These are phyloP conservation scores for Globisporangium canariense DNA, from an alignment of 352 stramenopile genomes.

Conservation along the genomic window DNA sequence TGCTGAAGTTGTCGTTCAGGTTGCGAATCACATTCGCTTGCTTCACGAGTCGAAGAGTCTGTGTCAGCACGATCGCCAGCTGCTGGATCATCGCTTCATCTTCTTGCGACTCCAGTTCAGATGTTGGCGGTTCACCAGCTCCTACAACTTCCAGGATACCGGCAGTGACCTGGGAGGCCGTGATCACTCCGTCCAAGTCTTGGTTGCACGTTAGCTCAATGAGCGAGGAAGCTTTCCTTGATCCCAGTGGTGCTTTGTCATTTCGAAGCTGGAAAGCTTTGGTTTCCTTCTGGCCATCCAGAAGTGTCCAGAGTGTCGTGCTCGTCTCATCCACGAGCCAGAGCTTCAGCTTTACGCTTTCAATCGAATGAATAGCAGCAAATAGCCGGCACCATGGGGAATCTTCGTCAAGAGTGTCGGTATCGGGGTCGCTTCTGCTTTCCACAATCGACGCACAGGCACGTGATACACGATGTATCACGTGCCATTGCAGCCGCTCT, in stretches of 20 bases:
- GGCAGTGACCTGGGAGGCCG: background rate
- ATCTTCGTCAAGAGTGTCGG: background rate
- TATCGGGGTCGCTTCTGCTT: background rate
- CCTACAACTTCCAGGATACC: background rate
- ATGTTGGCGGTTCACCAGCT: background rate
- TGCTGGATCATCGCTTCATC: background rate
- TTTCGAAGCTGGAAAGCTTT: constrained; percentile 1
- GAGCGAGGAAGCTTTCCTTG: background rate
- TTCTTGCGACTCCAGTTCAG: background rate
- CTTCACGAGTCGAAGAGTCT: background rate
- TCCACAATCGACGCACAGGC: background rate
- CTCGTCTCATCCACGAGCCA: constrained; percentile 3
- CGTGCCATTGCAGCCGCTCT: background rate
- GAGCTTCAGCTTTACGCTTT: background rate
- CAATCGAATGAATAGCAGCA: background rate
- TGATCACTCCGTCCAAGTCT: too few relatives aligned
- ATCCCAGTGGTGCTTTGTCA: background rate
- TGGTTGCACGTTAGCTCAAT: background rate
- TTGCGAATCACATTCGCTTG: background rate
- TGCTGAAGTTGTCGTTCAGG: background rate
- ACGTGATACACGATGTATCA: background rate
- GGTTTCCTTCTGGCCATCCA: background rate
- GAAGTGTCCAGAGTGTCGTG: background rate
- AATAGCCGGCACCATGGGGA: background rate
- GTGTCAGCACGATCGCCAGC: background rate